Conservation (phyloP, 73 alveolate species). For the Paramecium bursaria region DNA sequence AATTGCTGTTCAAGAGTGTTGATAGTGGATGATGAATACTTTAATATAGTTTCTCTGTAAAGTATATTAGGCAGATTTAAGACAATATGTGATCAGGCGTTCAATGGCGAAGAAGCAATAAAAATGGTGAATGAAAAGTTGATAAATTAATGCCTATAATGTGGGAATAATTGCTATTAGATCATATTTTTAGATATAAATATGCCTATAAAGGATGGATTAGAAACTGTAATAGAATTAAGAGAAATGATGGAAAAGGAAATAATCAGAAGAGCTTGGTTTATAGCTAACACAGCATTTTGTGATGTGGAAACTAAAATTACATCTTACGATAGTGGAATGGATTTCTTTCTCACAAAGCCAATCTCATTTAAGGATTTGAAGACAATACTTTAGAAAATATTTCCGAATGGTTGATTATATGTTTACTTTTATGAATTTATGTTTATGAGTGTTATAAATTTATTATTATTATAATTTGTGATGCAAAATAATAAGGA, state of each 20-base stretch:
- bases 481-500: too few species aligned
- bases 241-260: background rate
- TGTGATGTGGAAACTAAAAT: conserved; percentile 50
- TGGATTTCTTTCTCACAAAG: conserved; percentile 40
- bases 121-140: background rate
- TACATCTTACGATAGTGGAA: conserved; percentile 24
- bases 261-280: background rate
- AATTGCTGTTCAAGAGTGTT: conserved; percentile 54
- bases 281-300: conserved; percentile 43
- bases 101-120: conserved; percentile 46
- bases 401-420: too few species aligned
- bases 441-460: too few species aligned
- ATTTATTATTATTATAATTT: too few species aligned
- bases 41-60: conserved; percentile 14
- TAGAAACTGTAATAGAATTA: conserved; percentile 24
- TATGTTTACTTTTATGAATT: too few species aligned
- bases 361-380: too few species aligned
- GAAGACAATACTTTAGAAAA: too few species aligned
- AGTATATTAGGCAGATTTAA: background rate
- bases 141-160: background rate
- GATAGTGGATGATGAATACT: conserved; percentile 58
- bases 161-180: conserved; percentile 26
- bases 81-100: conserved; percentile 25
- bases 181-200: conserved; percentile 37
- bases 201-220: conserved; percentile 55